Percentiles rank a stretch among this genome's conserved stretches.
These are phyloP conservation scores for Ganoderma lucidum DNA, from an alignment of 1,284 basidiomycete species.

Conservation along the genomic window DNA sequence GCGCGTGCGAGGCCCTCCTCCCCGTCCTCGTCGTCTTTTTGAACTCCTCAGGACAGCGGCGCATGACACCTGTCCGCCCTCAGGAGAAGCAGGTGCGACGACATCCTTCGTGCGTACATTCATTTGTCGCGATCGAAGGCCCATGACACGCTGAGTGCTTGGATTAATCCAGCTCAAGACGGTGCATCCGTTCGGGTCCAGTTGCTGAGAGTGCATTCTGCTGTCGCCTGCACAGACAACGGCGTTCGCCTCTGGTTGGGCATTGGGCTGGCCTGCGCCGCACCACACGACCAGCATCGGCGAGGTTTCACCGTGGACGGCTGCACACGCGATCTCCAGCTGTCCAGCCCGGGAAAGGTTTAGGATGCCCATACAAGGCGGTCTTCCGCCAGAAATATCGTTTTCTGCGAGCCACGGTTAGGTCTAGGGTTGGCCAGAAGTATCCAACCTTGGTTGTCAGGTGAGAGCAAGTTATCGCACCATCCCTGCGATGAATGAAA, in stretches of 20 bases:
- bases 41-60: conserved; percentile 15
- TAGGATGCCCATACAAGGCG: neutral
- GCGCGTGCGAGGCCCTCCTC: conserved; percentile 7
- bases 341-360: neutral
- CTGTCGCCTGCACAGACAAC: neutral
- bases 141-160: conserved; percentile 10
- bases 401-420: neutral
- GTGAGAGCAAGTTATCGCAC: neutral
- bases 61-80: conserved; percentile 7
- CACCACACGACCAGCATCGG: conserved; percentile 8
- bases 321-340: neutral
- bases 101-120: conserved; percentile 5
- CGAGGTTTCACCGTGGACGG: conserved; percentile 11
- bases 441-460: neutral
- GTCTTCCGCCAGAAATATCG: neutral
- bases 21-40: conserved; percentile 11
- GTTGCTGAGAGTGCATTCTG: conserved; percentile 1
- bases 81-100: conserved; percentile 4
- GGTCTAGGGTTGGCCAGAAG: neutral
- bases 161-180: conserved; percentile 8
- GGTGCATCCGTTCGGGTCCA: conserved; percentile 2
- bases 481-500: neutral
- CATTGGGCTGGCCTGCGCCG: conserved; percentile 15
- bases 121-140: conserved; percentile 15
- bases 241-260: neutral